Evolutionary conservation across 164 flowering plant species (phyloP).

Genomic region (Nelumbo lutea): DNA sequence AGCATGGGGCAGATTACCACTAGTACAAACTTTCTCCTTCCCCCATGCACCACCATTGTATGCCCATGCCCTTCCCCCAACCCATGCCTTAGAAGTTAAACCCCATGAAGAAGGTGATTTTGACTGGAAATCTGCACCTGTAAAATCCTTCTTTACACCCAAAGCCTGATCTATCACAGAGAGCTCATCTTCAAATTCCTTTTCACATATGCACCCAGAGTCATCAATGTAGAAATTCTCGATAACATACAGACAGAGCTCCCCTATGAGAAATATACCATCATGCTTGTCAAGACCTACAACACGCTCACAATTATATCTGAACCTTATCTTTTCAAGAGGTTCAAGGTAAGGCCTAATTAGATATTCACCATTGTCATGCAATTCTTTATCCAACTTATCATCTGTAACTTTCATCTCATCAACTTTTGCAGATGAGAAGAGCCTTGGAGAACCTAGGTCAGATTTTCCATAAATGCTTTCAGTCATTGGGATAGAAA

Average conservation of each 20-base stretch:
- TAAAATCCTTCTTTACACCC: conserved; percentile 71
- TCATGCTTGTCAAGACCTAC: conserved; percentile 82
- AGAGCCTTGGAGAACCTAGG: conserved; percentile 50
- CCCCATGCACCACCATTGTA: conserved; percentile 90
- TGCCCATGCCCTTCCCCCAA: conserved; percentile 82
- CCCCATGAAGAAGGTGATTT: conserved; percentile 63
- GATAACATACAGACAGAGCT: conserved; percentile 60
- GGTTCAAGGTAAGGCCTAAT: conserved; percentile 73
- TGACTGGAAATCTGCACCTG: conserved; percentile 49
- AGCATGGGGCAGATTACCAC: conserved; percentile 63
- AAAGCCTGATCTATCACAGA: conserved; percentile 83
- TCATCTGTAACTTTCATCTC: conserved; percentile 39
- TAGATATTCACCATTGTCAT: conserved; percentile 75
- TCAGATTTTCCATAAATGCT: conserved; percentile 49
- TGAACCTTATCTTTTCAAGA: conserved; percentile 53
- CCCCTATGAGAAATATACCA: conserved; percentile 77
- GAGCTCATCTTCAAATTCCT: conserved; percentile 69
- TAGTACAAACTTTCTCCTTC: conserved; percentile 55
- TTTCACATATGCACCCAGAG: conserved; percentile 66
- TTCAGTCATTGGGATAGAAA: conserved; percentile 44
- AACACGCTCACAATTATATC: conserved; percentile 76
- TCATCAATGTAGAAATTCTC: conserved; percentile 75
- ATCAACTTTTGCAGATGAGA: conserved; percentile 47
- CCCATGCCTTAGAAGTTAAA: conserved; percentile 32
- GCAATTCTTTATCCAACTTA: conserved; percentile 53